These are phyloP conservation scores for Neurospora sp. DNA, from an alignment of 495 filamentous ascomycete genomes.

Conservation along the genomic window DNA sequence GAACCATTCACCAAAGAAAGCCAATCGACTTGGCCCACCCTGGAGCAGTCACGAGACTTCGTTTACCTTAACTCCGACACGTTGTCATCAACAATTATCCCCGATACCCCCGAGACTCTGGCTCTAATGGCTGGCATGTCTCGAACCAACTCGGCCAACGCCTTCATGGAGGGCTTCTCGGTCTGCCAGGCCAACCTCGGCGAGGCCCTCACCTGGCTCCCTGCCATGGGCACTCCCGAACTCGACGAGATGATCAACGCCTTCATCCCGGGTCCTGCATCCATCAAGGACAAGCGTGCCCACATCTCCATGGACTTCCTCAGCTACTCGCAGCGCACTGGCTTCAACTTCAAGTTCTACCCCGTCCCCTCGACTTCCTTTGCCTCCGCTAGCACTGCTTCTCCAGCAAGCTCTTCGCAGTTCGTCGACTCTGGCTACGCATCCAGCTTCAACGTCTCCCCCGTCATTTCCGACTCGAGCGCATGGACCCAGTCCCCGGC, in stretches of 20 bases:
- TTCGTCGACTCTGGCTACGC: slow-evolving; percentile 33
- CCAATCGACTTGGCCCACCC: neutral
- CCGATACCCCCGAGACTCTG: neutral
- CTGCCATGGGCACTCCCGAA: slow-evolving; percentile 41
- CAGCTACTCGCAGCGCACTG: slow-evolving; percentile 31
- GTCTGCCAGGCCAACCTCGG: slow-evolving; percentile 41
- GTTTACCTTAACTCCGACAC: neutral
- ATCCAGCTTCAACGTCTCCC: slow-evolving; percentile 34
- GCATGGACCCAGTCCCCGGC: slow-evolving; percentile 28
- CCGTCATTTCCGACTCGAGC: slow-evolving; percentile 27
- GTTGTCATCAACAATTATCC: neutral
- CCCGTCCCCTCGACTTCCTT: slow-evolving; percentile 29
- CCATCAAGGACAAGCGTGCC: slow-evolving; percentile 43
- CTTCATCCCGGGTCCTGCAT: slow-evolving; percentile 37
- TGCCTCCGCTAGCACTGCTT: slow-evolving; percentile 21
- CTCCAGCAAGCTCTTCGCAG: slow-evolving; percentile 25
- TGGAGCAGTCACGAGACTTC: neutral
- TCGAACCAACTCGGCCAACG: slow-evolving; percentile 26
- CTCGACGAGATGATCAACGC: slow-evolving; percentile 43
- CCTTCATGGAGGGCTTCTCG: slow-evolving; percentile 35
- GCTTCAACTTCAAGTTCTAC: slow-evolving; percentile 42
- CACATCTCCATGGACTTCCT: slow-evolving; percentile 46
- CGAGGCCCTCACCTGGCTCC: slow-evolving; percentile 41
- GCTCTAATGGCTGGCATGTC: slow-evolving; percentile 26
- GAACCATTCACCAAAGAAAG: neutral